Evolutionary conservation across 2,329 filamentous ascomycete species (phyloP).

Genomic region (Monosporascus sp.): DNA sequence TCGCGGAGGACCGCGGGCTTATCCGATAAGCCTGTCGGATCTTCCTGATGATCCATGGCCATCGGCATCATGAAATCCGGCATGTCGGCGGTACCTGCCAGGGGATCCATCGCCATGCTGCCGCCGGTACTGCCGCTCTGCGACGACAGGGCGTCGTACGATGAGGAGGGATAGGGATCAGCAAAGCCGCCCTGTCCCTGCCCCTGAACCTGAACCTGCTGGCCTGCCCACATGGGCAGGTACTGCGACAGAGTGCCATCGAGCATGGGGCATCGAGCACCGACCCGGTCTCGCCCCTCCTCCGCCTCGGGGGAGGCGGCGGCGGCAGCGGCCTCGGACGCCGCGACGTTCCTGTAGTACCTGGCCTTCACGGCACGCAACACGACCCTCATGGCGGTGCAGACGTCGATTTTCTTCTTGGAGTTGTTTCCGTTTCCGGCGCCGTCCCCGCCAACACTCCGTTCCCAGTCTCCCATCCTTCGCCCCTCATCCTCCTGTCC

Average conservation of each 20-base stretch:
- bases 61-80: background rate
- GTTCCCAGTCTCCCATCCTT: slow-evolving; percentile 2
- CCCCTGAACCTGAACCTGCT: slow-evolving; percentile 14
- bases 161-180: background rate
- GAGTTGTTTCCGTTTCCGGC: slow-evolving; percentile 7
- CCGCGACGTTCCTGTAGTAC: slow-evolving; percentile 36
- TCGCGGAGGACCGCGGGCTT: slow-evolving; percentile 20
- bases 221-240: slow-evolving; percentile 40
- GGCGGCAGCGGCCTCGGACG: slow-evolving; percentile 20
- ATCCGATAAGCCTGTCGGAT: slow-evolving; percentile 7
- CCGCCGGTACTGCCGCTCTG: slow-evolving; percentile 2
- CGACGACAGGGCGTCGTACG: slow-evolving; percentile 2
- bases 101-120: slow-evolving; percentile 1
- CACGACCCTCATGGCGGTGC: slow-evolving; percentile 41
- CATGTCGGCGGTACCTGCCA: slow-evolving; percentile 2
- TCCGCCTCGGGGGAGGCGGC: slow-evolving; percentile 7
- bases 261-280: slow-evolving; percentile 42
- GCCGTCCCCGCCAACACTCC: background rate
- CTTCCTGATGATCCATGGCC: background rate
- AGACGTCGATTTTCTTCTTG: slow-evolving; percentile 33
- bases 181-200: background rate
- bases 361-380: slow-evolving; percentile 41
- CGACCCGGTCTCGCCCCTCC: slow-evolving; percentile 5
- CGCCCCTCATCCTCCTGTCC: background rate
- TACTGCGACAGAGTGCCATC: slow-evolving; percentile 45